These are phyloP conservation scores for Rhizomucor miehei DNA, from an alignment of 371 early-diverging fungal genomes.

Conservation along the genomic window DNA sequence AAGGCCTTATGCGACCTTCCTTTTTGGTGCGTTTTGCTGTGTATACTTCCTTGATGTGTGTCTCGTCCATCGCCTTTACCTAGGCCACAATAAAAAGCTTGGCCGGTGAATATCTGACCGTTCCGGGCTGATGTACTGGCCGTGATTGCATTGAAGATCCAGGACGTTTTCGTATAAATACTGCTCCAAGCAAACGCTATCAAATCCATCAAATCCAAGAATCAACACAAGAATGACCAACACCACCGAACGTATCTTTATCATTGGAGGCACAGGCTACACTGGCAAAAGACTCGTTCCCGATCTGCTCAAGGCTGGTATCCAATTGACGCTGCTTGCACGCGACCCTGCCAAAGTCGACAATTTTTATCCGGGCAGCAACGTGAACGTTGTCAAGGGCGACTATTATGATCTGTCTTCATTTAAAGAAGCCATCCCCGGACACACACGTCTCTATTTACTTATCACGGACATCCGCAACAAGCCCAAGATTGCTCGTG, in stretches of 20 bases:
- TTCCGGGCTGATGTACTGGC: no score
- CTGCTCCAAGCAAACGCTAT: no score
- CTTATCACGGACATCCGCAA: constrained; percentile 4
- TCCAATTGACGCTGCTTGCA: constrained; percentile 17
- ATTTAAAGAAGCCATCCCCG: constrained; percentile 16
- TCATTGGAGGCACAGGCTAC: constrained; percentile 34
- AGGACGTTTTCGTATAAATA: no score
- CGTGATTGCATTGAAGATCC: no score
- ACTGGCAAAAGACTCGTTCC: constrained; percentile 16
- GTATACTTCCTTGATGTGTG: no score
- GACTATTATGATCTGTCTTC: constrained; percentile 19
- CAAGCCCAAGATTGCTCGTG: not conserved
- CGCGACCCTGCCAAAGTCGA: constrained; percentile 7
- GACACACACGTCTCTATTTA: constrained; percentile 28
- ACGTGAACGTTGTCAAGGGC: constrained; percentile 19
- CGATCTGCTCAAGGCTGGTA: constrained; percentile 13
- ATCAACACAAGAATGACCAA: no score
- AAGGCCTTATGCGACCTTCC: no score
- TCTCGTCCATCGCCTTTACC: no score
- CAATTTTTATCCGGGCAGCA: not conserved
- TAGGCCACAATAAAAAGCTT: no score
- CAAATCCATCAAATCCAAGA: no score
- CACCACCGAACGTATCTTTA: constrained; percentile 14
- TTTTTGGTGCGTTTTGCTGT: no score
- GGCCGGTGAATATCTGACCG: no score